These are phyloP conservation scores for Monosporascus sp. DNA, from an alignment of 2,329 filamentous ascomycete genomes.

Conservation along the genomic window DNA sequence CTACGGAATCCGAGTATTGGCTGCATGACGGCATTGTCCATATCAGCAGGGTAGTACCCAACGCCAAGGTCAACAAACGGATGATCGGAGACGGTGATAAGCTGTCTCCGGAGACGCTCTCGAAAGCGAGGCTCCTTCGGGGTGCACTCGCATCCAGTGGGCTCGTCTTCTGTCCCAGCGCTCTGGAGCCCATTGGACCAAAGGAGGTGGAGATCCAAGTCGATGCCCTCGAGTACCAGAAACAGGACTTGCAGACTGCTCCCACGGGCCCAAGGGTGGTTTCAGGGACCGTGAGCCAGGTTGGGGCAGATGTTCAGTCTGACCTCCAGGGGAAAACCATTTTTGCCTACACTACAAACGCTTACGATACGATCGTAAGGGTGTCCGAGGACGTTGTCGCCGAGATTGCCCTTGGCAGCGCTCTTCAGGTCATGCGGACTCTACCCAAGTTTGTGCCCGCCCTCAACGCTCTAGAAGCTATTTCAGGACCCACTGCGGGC, in stretches of 20 bases:
- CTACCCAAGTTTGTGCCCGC: too few relatives aligned
- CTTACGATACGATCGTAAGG: conserved; percentile 2
- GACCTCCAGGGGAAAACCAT: conserved; percentile 3
- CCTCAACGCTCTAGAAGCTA: too few relatives aligned
- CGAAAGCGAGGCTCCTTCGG: neutral
- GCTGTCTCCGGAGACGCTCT: neutral
- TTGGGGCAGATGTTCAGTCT: neutral
- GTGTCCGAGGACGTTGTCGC: too few relatives aligned
- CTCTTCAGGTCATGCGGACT: too few relatives aligned
- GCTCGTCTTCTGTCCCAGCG: conserved; percentile 1
- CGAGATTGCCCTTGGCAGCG: too few relatives aligned
- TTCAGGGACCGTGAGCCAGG: conserved; percentile 2
- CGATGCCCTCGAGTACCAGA: conserved; percentile 2
- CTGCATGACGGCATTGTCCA: conserved; percentile 15
- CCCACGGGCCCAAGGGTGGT: neutral
- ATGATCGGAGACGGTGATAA: neutral
- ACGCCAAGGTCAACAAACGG: neutral
- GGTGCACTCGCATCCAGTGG: neutral
- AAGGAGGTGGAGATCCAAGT: conserved; percentile 9
- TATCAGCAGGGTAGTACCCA: conserved; percentile 10
- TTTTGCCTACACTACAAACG: conserved; percentile 3
- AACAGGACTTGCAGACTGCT: too few relatives aligned
- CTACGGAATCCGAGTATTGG: conserved; percentile 22
- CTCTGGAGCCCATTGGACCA: neutral
- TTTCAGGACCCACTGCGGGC: too few relatives aligned